Percentiles rank a stretch among this genome's conserved stretches.
These are phyloP conservation scores for Musa balbisiana DNA, from an alignment of 202 grass and related monocot genomes.

Conservation along the genomic window DNA sequence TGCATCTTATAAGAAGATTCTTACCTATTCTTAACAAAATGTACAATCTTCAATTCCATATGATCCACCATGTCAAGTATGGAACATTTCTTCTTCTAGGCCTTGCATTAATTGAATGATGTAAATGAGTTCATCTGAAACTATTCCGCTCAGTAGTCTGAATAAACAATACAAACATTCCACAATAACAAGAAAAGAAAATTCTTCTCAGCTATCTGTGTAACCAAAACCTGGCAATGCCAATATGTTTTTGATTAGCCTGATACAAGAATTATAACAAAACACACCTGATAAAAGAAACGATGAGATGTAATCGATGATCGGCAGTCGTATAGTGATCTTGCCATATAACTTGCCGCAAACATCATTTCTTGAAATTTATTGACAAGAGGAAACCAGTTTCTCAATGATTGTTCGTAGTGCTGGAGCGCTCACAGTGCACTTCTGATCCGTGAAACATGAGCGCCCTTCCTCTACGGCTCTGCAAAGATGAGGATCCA, in stretches of 20 bases:
- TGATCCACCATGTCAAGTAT: too few species aligned
- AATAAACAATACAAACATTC: not conserved
- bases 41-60: too few species aligned
- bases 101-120: too few species aligned
- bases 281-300: not conserved
- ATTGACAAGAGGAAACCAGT: slow-evolving; percentile 30
- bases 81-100: too few species aligned
- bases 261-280: not conserved
- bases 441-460: slow-evolving; percentile 73
- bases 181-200: not conserved
- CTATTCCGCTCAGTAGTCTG: not conserved
- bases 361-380: not conserved
- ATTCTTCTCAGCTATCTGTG: not conserved
- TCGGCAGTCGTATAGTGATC: not conserved
- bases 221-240: not conserved
- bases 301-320: not conserved
- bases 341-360: not conserved
- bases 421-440: slow-evolving; percentile 57
- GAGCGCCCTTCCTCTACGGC: slow-evolving; percentile 87
- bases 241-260: not conserved
- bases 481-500: slow-evolving; percentile 83
- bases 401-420: slow-evolving; percentile 70
- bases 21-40: too few species aligned
- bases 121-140: not conserved
- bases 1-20: too few species aligned